Base-by-base conservation (phyloP, 2,329 filamentous ascomycete species). In the Aspergillus sp. region DNA sequence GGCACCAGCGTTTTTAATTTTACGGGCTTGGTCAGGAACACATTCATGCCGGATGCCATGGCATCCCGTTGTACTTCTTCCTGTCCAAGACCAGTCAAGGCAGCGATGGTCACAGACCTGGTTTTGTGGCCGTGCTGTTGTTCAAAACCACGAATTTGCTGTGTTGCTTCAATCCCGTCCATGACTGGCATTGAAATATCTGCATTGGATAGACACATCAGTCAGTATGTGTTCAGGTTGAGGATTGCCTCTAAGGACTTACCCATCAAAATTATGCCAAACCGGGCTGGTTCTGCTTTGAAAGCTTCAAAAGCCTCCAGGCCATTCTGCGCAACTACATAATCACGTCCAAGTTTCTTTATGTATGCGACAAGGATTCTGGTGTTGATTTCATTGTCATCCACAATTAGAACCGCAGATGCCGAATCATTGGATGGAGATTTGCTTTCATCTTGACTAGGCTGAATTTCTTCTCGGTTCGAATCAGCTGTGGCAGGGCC, bases 131-230 rank as follows among this genome's bases (percentile, higher is more conserved):
- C 42, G 6, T 43, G 27, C 30, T 54, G 39, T 12, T 44, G 43
- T 37, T 64, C 62, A 9, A 56, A 51, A 5, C 44, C 44, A 4
- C 63, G 53, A 27, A 66, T 66, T 36, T 56, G 45, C 13, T 51
- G 54, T 6, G 59, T 60, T 1, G 62, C 53, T 33, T 58, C 53
- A 7, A 66, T 51, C 19, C 63, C 62, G 43, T 66, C 52, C 62
- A 66, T 66, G 11, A 66, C 53, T 1, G 62, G 63, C 63, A 66
- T 66, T 28, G 59, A 61, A 28, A 66, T 59, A 43, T 66, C 63
- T 64, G 46, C 49, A 34, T n/a, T 7, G 1, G 33, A 47, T 32
- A 51, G 43, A 32, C 8, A 32, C n/a, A 19, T 31, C 10, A 39
- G 28, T 31, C 10, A 39, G 28, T 30, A 27, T 26, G 10, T 26